Evolutionary conservation across 2,329 filamentous ascomycete genomes (phyloP), one percentile per base, ranked within the genome.

Genomic region (Xylaria hypoxylon): DNA sequence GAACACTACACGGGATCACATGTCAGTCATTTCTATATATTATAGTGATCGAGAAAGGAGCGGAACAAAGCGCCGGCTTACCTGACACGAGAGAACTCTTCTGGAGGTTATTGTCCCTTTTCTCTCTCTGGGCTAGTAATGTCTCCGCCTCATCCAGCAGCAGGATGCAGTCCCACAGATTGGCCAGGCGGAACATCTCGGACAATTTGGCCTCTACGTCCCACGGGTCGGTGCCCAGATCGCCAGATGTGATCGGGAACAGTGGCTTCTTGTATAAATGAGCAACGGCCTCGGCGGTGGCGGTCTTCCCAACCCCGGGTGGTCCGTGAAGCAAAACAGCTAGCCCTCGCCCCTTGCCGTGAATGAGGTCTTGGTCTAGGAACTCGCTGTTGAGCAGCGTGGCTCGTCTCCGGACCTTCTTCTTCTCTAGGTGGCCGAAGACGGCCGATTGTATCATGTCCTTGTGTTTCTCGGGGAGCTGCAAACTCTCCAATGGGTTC

Each of bases 61-160:
- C 13, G 13, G 22, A 3, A n/a, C 59, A 53, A 8, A 26, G 26
- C 7, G 33, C 11, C 22, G 31, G 17, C 15, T 52, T 59, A 73
- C 71, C 74, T 47, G 77, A 74, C 2, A 79, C 77, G 17, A 79
- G 67, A 42, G 68, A 72, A 31, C 79, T 80, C 35, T 77, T 70
- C 35, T 69, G 40, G 17, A 73, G 61, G 44, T 73, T 73, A 19
- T 68, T 72, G 42, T 68, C 64, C 38, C 68, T 70, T 50, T 63
- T 70, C 44, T 70, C 62, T 60, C 69, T 64, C 42, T 71, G 67
- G 2, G 69, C 63, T 3, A 72, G 48, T 22, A 72, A 55, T 0
- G 70, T 70, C 47, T 72, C 70, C 2, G 70, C 70, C 28, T 72
- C 70, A 19, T 72, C 70, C 1, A 72, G 48, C 5, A 72, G 55